Evolutionary conservation across 371 early-diverging fungal genomes (phyloP).

Genomic region (Parasitella parasitica): DNA sequence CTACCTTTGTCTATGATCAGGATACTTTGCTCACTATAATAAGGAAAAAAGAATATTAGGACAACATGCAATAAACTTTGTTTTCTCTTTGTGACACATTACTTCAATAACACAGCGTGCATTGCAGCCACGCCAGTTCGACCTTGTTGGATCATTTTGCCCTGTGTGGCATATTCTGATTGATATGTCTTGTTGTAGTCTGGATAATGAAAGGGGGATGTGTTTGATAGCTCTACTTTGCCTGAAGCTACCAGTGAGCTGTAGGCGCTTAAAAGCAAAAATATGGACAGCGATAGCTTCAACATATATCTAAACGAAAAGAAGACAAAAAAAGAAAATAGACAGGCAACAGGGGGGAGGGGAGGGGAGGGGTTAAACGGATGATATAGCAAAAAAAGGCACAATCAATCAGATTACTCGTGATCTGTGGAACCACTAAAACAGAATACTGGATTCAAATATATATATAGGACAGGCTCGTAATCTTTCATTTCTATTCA

Average conservation of each 20-base stretch:
- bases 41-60: background rate
- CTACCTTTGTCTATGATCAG: constrained; percentile 50
- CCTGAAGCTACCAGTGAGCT: background rate
- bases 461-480: background rate
- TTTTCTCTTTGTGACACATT: constrained; percentile 1
- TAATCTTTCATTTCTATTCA: background rate
- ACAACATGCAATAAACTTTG: background rate
- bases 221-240: background rate
- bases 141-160: constrained; percentile 48
- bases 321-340: background rate
- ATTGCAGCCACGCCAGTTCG: constrained; percentile 48
- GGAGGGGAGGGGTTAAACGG: constrained; percentile 5
- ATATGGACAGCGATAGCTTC: background rate
- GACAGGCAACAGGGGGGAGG: background rate
- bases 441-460: background rate
- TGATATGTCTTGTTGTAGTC: constrained; percentile 3
- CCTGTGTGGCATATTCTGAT: constrained; percentile 30
- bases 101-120: constrained; percentile 50
- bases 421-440: constrained; percentile 10
- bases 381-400: constrained; percentile 3
- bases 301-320: background rate
- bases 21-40: constrained; percentile 38
- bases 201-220: constrained; percentile 28
- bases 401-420: constrained; percentile 2
- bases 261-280: background rate